Evolutionary conservation across 768 basidiomycete species (phyloP), one percentile per base, ranked within the genome.

Genomic region (Boletus rufocinnamomeus): DNA sequence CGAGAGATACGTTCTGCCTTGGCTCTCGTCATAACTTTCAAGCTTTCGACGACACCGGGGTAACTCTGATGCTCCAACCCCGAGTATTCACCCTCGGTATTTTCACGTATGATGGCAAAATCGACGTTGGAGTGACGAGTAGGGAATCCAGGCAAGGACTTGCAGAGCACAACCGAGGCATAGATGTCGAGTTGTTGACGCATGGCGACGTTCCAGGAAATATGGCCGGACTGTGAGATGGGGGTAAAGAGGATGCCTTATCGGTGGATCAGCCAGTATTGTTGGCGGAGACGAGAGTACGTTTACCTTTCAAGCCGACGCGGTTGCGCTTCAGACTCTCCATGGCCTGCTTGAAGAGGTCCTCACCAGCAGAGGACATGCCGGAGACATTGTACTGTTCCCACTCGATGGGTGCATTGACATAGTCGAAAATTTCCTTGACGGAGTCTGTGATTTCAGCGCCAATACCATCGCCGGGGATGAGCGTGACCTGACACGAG

Each of bases 201-300:
- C 95, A 99, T 98, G 62, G 97, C 97, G 58, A 99, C 97, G 73
- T 99, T 99, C 97, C 97, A 99, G 59, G 97, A 98, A 63, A 96
- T 94, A 76, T 99, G 97, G 3, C 94, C 95, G 21, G 87, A 87
- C 75, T 92, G 90, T 53, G 96, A 98, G 66, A 96, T 93, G 64
- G 95, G 96, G 45, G 97, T 99, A 81, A 95, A 98, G 64, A 99
- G 89, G 69, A 98, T 99, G 66, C 97, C 96, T 98, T 61, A 46
- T 37, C 16, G 28, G 30, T 28, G 28, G 59, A 55, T 46, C 56
- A 57, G 46, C 62, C 54, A 54, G 23, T 28, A 17, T 19, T 30
- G 16, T 43, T 32, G 54, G 53, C 41, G 25, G 34, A 50, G 45
- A 57, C 10, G 51, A 17, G 50, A 21, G 60, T 34, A 35, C 32